Conservation (phyloP, 495 filamentous ascomycete species). For the Opeltia flavorubescens region DNA sequence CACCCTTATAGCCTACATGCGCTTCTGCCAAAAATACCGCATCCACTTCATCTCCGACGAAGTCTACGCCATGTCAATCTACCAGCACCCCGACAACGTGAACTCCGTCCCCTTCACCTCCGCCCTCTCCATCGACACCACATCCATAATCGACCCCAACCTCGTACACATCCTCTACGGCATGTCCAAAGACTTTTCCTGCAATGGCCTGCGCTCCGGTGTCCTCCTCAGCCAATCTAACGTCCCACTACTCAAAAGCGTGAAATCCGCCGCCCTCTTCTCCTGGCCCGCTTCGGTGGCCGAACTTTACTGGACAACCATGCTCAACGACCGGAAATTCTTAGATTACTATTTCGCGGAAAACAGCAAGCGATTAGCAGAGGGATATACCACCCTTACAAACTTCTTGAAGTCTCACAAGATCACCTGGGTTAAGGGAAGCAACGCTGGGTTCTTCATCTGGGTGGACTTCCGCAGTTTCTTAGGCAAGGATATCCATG, state of each 20-base stretch:
- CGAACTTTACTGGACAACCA: slow-evolving; percentile 23
- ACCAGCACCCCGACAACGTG: slow-evolving; percentile 1
- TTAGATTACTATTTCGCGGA: slow-evolving; percentile 19
- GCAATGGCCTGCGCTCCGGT: slow-evolving; percentile 27
- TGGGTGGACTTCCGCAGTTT: slow-evolving; percentile 14
- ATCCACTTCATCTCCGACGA: slow-evolving; percentile 19
- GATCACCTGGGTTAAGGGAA: slow-evolving; percentile 23
- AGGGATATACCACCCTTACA: slow-evolving; percentile 17
- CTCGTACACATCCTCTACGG: slow-evolving; percentile 28
- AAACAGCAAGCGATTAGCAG: slow-evolving; percentile 16
- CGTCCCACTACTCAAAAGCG: neutral
- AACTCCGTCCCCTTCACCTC: slow-evolving; percentile 20
- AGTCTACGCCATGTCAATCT: slow-evolving; percentile 16
- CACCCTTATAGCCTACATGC: slow-evolving; percentile 8
- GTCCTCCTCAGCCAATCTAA: slow-evolving; percentile 11
- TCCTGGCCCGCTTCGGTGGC: slow-evolving; percentile 23
- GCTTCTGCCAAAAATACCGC: slow-evolving; percentile 11
- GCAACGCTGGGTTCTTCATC: slow-evolving; percentile 39
- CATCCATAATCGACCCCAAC: slow-evolving; percentile 18
- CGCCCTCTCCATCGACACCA: slow-evolving; percentile 20
- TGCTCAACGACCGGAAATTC: slow-evolving; percentile 25
- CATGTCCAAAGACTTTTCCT: slow-evolving; percentile 29
- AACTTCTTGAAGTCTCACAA: slow-evolving; percentile 17
- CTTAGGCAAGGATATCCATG: slow-evolving; percentile 3
- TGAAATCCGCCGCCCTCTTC: slow-evolving; percentile 10